Base-by-base conservation (phyloP, 2,329 filamentous ascomycete genomes). In the Penicillium sclerotigenum region DNA sequence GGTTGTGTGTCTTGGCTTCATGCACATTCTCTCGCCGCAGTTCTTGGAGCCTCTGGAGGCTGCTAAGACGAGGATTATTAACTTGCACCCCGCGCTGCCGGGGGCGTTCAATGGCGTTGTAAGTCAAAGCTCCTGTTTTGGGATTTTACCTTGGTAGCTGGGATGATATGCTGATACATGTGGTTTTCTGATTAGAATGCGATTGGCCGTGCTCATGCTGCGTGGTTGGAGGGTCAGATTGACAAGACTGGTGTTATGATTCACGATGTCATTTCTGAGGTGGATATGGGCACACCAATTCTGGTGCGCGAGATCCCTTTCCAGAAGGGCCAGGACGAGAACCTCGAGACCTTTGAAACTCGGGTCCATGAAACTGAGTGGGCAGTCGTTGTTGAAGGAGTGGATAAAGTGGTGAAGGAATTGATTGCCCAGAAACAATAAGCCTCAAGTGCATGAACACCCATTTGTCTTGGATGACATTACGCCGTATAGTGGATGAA, bases 1-100 rank as follows among this genome's bases (percentile, higher is more conserved):
- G 52, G 84, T 96, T 47, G 87, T 94, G 9, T 88, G 91, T 63
- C 87, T 89, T 4, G 91, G 91, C 2, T 95, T 89, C 82, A 95
- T 95, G 90, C 87, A 94, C 71, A 87, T 95, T 55, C 82, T 95
- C 47, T 86, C 85, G 0, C 78, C 79, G 2, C 76, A 79, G 1
- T 94, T 95, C 70, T 77, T 96, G 46, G 79, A 82, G 9, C 89
- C 90, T 2, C 69, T 96, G 8, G 80, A 83, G 33, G 76, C 72
- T 13, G 83, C 80, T 0, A 81, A 81, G 0, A 79, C 93, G 34
- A 82, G 80, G 24, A 85, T 93, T 42, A 92, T 96, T 67, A 96
- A 96, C 70, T 74, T 96, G 38, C 91, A 96, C 68, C 91, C 90
- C 11, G 85, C 87, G 4, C 73, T 90, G 38, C 87, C 81, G 68